Evolutionary conservation across 306 rosid species (phyloP), one percentile per base, ranked within the genome.

Genomic region (Trichosanthes truncata): DNA sequence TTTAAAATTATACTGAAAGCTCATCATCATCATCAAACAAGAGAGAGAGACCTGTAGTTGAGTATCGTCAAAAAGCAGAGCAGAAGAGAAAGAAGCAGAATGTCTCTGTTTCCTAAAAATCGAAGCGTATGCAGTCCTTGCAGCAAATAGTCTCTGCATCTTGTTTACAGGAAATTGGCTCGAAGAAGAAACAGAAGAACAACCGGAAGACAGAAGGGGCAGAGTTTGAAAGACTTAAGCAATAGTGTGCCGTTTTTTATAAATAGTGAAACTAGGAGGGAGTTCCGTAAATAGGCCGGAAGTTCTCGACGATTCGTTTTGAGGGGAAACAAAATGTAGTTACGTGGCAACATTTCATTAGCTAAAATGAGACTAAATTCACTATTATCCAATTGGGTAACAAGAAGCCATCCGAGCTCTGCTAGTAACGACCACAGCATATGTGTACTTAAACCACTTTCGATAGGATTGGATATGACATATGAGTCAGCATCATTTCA

Each of bases 31-130:
- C 15, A 13, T 35, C 7, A 17, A 14, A 17, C 13, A 55, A 65
- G 67, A 81, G 46, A 73, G 7, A 3, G 20, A 66, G 67, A 91
- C 98, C 97, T 91, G 98, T 80, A 91, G 82, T 87, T 94, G 95
- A 66, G 98, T 94, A 43, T 94, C 96, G 40, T 94, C 97, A 83
- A 91, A 92, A 78, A 91, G 98, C 20, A 94, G 74, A 26, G 97
- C 87, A 9, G 96, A 88, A 31, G 98, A 91, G 82, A 88, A 89
- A 20, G 90, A 81, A 81, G 93, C 90, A 81, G 65, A 71, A 5
- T 68, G 84, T 62, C 69, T 56, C 33, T 71, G 86, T 2, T 61
- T 84, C 80, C 81, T 81, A 83, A 85, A 67, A 83, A 87, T 14
- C 0, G 89, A 23, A 52, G 86, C 72, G 40, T 59, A 80, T 38